A percentile compares a stretch with the other conserved stretches of the same genome.
Evolutionary conservation across 345 rosid species (phyloP).

Genomic region (Hibiscus mutabilis): DNA sequence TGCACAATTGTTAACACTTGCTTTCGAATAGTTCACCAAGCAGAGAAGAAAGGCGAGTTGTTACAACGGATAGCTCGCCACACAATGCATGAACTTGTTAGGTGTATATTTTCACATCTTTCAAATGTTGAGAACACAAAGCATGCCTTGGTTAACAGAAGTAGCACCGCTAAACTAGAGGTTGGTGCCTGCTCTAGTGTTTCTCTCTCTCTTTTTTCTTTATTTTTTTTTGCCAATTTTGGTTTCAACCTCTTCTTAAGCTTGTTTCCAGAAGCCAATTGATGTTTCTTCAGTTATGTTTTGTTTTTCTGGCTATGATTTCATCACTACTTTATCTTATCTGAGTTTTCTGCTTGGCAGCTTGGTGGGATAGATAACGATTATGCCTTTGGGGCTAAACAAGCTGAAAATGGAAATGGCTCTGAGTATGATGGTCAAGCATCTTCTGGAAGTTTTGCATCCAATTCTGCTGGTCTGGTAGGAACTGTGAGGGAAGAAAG

Average conservation of each 20-base stretch:
- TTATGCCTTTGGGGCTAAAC: conserved; percentile 69
- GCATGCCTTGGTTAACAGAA: conserved; percentile 65
- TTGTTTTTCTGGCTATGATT: conserved; percentile 13
- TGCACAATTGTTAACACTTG: conserved; percentile 96
- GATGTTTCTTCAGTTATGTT: conserved; percentile 1
- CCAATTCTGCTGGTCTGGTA: conserved; percentile 42
- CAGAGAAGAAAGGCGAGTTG: conserved; percentile 67
- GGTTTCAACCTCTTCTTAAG: neutral
- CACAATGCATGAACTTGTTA: conserved; percentile 86
- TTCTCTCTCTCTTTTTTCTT: neutral
- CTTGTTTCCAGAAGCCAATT: neutral
- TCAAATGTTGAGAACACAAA: conserved; percentile 73
- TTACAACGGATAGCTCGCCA: conserved; percentile 86
- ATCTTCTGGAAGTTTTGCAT: conserved; percentile 45
- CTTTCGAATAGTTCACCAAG: conserved; percentile 96
- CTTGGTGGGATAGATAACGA: conserved; percentile 57
- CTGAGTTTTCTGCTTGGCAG: conserved; percentile 35
- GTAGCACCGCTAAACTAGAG: conserved; percentile 49
- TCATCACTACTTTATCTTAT: conserved; percentile 1
- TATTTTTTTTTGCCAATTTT: neutral
- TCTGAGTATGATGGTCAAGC: conserved; percentile 60
- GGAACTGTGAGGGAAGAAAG: conserved; percentile 58
- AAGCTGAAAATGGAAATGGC: conserved; percentile 62
- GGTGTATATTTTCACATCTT: conserved; percentile 90
- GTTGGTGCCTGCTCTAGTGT: conserved; percentile 27